Percentiles rank a stretch among this genome's conserved stretches.
Conservation (phyloP, 352 stramenopile species). For the Thalassiosira exigua region DNA sequence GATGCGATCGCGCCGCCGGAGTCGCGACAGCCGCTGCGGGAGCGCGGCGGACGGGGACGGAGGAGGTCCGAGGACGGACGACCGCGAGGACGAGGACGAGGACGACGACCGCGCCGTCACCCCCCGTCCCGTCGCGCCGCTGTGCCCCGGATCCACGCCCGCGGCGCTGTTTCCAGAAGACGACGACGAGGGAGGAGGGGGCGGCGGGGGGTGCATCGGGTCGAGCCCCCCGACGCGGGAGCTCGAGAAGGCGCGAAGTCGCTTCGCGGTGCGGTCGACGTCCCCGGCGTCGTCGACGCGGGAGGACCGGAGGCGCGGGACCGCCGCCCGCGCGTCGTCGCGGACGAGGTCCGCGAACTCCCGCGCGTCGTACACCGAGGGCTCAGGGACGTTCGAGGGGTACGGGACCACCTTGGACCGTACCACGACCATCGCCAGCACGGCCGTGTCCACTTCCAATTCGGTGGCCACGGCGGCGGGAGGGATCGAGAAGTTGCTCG, state of each 20-base stretch:
- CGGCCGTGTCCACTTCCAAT: background rate
- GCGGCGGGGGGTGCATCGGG: too few relatives aligned
- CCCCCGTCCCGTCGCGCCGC: background rate
- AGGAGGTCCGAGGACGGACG: background rate
- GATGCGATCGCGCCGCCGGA: background rate
- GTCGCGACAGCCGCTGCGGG: background rate
- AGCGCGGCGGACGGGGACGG: background rate
- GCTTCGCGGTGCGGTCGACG: background rate
- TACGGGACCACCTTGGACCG: background rate
- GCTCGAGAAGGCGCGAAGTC: background rate
- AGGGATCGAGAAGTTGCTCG: constrained; percentile 33
- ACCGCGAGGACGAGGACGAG: background rate
- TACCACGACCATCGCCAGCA: background rate
- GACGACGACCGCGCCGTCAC: background rate
- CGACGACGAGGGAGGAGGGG: background rate
- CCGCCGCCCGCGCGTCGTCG: background rate
- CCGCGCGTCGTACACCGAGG: background rate
- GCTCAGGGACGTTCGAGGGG: background rate
- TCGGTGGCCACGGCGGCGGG: background rate
- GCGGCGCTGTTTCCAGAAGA: background rate
- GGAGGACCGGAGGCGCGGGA: background rate
- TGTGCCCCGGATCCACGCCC: background rate
- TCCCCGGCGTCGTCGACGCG: too few relatives aligned
- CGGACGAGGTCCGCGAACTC: background rate
- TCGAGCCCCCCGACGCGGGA: background rate